phyloP scores from a whole-genome alignment of 2,329 filamentous ascomycete species.

The Xylariaceae sp. region DNA sequence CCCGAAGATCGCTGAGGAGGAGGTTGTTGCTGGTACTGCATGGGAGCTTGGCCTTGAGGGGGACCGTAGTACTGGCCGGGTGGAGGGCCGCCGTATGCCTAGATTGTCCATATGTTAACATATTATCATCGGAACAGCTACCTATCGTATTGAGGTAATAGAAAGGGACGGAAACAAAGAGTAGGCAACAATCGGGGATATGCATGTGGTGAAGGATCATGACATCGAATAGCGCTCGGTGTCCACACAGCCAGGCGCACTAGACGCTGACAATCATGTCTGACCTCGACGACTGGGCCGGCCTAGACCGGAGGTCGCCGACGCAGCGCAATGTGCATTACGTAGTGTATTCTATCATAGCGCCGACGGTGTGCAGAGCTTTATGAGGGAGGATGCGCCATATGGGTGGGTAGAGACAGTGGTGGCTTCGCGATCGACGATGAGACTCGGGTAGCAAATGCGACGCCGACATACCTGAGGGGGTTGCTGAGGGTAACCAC shows the following conservation, averaged over 20 bases:
- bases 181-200: neutral
- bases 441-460: neutral
- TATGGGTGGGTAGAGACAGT: neutral
- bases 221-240: neutral
- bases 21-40: conserved; percentile 43
- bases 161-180: neutral
- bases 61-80: conserved; percentile 36
- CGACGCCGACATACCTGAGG: conserved; percentile 35
- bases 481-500: conserved; percentile 39
- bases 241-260: neutral
- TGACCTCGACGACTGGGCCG: neutral
- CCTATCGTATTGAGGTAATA: neutral
- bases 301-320: neutral
- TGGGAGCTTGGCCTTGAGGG: conserved; percentile 38
- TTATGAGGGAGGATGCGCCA: conserved; percentile 8
- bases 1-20: conserved; percentile 32
- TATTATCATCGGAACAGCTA: neutral
- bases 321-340: neutral
- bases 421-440: conserved; percentile 9
- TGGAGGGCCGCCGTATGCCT: conserved; percentile 38
- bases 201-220: neutral
- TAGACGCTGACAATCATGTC: neutral
- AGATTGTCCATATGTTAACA: conserved; percentile 8
- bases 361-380: neutral
- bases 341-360: neutral